phyloP scores from a whole-genome alignment of 2,329 filamentous ascomycete genomes.

The Thermomyces lanuginosus region DNA sequence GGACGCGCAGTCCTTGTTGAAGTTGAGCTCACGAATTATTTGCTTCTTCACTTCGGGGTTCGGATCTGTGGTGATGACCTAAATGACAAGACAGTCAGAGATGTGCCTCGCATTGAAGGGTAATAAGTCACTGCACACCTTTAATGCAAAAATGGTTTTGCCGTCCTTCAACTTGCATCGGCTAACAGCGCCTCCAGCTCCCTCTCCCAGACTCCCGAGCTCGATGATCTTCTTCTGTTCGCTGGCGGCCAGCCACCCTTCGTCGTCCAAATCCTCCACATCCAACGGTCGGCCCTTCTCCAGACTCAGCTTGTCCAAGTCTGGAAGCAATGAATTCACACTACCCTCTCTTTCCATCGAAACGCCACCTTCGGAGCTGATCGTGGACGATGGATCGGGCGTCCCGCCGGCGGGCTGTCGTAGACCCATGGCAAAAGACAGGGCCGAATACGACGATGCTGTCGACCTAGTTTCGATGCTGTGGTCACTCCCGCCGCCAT shows the following conservation, averaged over 20 bases:
- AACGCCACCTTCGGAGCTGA: constrained; percentile 59
- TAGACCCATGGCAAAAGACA: constrained; percentile 64
- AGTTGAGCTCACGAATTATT: constrained; percentile 86
- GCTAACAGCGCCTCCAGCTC: constrained; percentile 88
- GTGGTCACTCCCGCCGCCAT: constrained; percentile 62
- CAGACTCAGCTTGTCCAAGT: constrained; percentile 63
- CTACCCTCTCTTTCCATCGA: constrained; percentile 74
- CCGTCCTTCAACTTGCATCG: constrained; percentile 76
- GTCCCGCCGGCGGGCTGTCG: constrained; percentile 46
- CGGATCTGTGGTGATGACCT: constrained; percentile 97
- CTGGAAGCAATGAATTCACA: constrained; percentile 56
- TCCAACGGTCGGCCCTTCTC: constrained; percentile 73
- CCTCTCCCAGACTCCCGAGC: constrained; percentile 78
- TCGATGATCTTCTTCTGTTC: constrained; percentile 76
- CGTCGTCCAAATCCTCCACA: constrained; percentile 86
- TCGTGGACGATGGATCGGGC: constrained; percentile 75
- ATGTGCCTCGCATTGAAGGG: constrained; percentile 1
- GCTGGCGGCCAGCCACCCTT: constrained; percentile 87
- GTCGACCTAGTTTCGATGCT: constrained; percentile 79
- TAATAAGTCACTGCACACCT: constrained; percentile 41
- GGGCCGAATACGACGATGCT: constrained; percentile 68
- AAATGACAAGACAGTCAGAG: constrained; percentile 8
- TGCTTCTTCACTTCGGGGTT: constrained; percentile 98
- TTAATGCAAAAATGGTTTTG: constrained; percentile 88
- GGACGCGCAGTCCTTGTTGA: constrained; percentile 94